These are phyloP conservation scores for Populus tomentosa DNA, from an alignment of 441 rosid species.

Conservation along the genomic window DNA sequence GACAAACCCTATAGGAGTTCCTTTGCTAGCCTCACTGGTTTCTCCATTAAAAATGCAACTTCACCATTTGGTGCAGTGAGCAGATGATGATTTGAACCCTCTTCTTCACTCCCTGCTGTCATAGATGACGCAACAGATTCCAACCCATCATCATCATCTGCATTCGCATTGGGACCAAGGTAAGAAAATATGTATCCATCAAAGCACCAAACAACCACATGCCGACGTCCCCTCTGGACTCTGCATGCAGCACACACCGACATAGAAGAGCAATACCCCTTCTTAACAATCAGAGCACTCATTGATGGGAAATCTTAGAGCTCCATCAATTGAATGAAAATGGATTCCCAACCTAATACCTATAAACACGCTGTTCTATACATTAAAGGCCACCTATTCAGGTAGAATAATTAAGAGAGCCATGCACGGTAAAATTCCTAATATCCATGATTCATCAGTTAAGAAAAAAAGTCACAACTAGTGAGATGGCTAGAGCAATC, in stretches of 20 bases:
- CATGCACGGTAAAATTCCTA: neutral
- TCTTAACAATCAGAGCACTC: neutral
- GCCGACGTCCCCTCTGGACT: no score
- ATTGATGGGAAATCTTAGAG: neutral
- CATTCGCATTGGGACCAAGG: conserved; percentile 12
- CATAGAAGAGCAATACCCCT: no score
- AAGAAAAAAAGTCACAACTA: neutral
- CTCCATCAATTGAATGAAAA: neutral
- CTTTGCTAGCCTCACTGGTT: conserved; percentile 55
- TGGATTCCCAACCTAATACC: neutral
- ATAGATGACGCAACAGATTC: conserved; percentile 49
- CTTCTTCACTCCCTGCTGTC: conserved; percentile 48
- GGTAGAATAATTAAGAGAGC: neutral
- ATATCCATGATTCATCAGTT: neutral
- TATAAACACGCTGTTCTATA: neutral
- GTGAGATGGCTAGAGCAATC: neutral
- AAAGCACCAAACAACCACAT: neutral
- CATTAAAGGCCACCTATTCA: neutral
- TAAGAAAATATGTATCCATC: neutral
- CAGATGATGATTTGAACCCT: conserved; percentile 56
- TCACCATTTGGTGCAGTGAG: conserved; percentile 51
- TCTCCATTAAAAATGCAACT: conserved; percentile 56
- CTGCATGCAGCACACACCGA: no score
- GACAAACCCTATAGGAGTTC: conserved; percentile 35
- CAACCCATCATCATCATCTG: conserved; percentile 51